Conservation (phyloP, 2,329 filamentous ascomycete species). For the Aspergillus clavatus region DNA sequence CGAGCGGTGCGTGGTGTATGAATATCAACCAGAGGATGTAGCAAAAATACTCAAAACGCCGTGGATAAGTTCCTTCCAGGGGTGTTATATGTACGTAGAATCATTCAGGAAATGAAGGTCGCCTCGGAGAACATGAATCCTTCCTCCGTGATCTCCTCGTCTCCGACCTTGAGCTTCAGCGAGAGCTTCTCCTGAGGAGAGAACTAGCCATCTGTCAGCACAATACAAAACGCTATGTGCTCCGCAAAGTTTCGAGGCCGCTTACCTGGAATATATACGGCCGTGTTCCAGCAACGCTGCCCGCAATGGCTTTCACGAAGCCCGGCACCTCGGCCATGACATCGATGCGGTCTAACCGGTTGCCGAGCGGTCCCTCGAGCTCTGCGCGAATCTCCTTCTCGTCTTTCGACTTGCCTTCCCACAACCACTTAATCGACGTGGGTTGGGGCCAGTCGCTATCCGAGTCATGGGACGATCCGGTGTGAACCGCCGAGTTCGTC, state of each 20-base stretch:
- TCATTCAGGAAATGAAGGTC: conserved; percentile 77
- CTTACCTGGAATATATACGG: conserved; percentile 95
- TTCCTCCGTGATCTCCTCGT: conserved; percentile 70
- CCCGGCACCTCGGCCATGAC: conserved; percentile 95
- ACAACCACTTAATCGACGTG: conserved; percentile 66
- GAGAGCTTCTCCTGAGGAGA: conserved; percentile 60
- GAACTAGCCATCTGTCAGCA: conserved; percentile 54
- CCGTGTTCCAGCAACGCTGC: conserved; percentile 81
- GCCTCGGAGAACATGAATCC: conserved; percentile 81
- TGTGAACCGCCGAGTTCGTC: conserved; percentile 63
- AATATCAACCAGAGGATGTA: conserved; percentile 26
- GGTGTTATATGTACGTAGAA: conserved; percentile 27
- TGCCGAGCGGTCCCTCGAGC: conserved; percentile 64
- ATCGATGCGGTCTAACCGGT: conserved; percentile 76
- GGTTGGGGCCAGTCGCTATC: conserved; percentile 90
- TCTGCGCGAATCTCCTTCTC: conserved; percentile 66
- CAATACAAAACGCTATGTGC: conserved; percentile 3
- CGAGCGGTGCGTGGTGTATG: conserved; percentile 13
- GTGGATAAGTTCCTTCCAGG: conserved; percentile 17
- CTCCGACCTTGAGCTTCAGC: conserved; percentile 80
- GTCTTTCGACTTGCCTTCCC: conserved; percentile 73
- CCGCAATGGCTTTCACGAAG: conserved; percentile 92
- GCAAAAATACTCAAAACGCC: conserved; percentile 30
- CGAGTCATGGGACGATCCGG: conserved; percentile 63
- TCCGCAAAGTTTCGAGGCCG: conserved; percentile 6